Base-by-base conservation (phyloP, 169 alveolate genomes). In the Plasmodium berghei region DNA sequence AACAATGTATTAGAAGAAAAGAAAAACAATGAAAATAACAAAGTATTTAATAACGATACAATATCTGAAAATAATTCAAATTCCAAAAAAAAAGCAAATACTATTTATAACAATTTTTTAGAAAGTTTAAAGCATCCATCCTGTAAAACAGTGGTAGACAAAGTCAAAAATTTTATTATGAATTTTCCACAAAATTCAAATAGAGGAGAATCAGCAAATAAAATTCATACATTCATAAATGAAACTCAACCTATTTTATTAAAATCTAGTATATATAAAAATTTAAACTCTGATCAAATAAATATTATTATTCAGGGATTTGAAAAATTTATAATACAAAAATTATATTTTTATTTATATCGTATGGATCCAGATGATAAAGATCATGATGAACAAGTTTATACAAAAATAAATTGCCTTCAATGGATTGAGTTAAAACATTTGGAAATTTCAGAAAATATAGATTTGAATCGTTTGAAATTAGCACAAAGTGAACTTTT, bases 101-200 rank as follows among this genome's bases (percentile, higher is more conserved):
- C 97, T 12, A 90, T 96, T 8, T 95, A 95, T 67, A 95, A 94
- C 49, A 77, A 89, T 22, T 95, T 95, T 54, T 88, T 95, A 59
- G 95, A 92, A 28, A 80, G 94, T 12, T 62, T 95, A 63, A 95
- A 95, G 90, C 94, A 95, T 70, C 87, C 91, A 24, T 92, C 92
- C 4, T 95, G 97, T 70, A 88, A 87, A 61, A 95, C 92, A 26
- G 93, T 92, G 22, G 93, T 95, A 5, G 91, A 90, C 14, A 93
- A 94, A 24, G 94, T 93, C 34, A 93, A 92, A 59, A 92, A 20
- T 24, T 72, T 63, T 72, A 56, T 77, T 46, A 40, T 70, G 70
- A 71, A 45, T 12, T 63, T 91, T 75, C 95, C 77, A 77, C 24
- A 86, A 87, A 9, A 94, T 94, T 14, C 69, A 59, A 67, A 73